Percentiles rank a stretch among this genome's conserved stretches.
phyloP scores from a whole-genome alignment of 768 basidiomycete species.

The Lepiota venenata region DNA sequence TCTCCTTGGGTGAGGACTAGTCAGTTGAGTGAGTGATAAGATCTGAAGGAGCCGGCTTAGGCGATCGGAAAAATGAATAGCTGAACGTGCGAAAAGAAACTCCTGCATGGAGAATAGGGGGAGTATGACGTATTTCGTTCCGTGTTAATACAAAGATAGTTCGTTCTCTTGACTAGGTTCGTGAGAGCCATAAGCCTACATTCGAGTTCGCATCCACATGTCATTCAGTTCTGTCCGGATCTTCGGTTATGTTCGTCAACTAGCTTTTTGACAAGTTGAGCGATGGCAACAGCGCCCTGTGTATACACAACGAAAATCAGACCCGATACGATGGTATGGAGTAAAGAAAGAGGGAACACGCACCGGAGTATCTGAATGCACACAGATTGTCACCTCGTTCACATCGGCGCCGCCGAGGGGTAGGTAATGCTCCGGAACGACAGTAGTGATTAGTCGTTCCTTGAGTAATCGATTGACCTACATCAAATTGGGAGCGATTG shows the following conservation, averaged over 20 bases:
- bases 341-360: constrained; percentile 18
- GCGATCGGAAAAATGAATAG: not conserved
- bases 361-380: constrained; percentile 64
- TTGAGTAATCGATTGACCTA: constrained; percentile 45
- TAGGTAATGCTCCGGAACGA: constrained; percentile 30
- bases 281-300: constrained; percentile 54
- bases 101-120: too few species aligned
- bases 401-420: constrained; percentile 39
- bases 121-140: not conserved
- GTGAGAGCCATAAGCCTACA: not conserved
- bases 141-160: too few species aligned
- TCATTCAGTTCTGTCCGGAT: too few species aligned
- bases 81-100: not conserved
- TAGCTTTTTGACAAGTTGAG: constrained; percentile 45
- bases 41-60: not conserved
- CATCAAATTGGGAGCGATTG: not conserved
- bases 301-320: not conserved
- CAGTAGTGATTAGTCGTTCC: constrained; percentile 45
- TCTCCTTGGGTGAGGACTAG: not conserved
- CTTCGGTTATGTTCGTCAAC: constrained; percentile 50
- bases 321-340: not conserved
- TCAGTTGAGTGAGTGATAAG: not conserved
- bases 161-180: too few species aligned
- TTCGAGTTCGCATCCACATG: too few species aligned
- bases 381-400: constrained; percentile 56